Evolutionary conservation across 2,329 filamentous ascomycete genomes (phyloP), one percentile per base, ranked within the genome.

Genomic region (Clarireedia hainanense): DNA sequence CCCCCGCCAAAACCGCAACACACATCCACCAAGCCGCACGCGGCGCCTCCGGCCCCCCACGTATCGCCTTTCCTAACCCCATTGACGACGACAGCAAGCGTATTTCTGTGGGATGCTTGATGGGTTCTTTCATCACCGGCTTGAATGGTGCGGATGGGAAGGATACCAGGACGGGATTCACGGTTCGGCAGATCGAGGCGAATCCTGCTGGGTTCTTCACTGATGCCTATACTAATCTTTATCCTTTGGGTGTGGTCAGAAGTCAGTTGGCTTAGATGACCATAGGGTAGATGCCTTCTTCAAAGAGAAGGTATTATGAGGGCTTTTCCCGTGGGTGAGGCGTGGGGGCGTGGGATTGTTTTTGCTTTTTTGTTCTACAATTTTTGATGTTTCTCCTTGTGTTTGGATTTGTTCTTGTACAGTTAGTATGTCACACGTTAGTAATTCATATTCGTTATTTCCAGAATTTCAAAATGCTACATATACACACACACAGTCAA

Each of bases 201-300:
- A 75, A 78, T 61, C 75, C 76, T 1, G 64, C 61, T 2, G 72
- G 63, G 3, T 79, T 78, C 72, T 78, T 77, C 65, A 70, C 73
- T 20, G 77, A 80, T 65, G 66, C 69, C 7, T 76, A 79, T 61
- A 75, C 75, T 6, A 67, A 58, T 17, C 55, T 70, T 15, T 75
- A 72, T 50, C 62, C 72, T 1, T 67, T 73, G 39, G 77, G 76
- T 49, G 76, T 75, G 49, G 73, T 78, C 15, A 67, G 76, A 53
- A 76, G 75, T 10, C 76, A 79, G 63, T 55, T 76, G 53, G 68
- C 57, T 47, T 63, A 47, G 27, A 7, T 23, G 1, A 6, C 1
- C 2, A 30, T 30, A 20, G 20, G 20, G 20, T 6, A 2, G 2
- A 2, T 9, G 27, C 6, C 27, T 30, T 30, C 27, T 9, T 9